These are phyloP conservation scores for Calocera cornea DNA, from an alignment of 768 basidiomycete species.

Conservation along the genomic window DNA sequence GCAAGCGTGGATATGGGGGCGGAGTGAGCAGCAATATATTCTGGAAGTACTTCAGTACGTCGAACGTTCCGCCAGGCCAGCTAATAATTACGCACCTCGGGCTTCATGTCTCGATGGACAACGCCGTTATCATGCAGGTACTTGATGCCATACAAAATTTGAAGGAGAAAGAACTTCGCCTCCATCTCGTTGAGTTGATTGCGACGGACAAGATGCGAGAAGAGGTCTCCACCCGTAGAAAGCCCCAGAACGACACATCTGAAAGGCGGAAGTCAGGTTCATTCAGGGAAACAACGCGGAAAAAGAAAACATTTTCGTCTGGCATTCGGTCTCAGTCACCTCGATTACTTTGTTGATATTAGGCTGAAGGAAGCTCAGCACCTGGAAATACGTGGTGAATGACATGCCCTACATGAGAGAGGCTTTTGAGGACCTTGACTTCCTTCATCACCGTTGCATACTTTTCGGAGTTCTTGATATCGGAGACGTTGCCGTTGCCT, in stretches of 20 bases:
- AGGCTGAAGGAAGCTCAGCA: background rate
- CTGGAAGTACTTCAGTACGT: background rate
- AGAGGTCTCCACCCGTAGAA: background rate
- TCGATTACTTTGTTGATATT: background rate
- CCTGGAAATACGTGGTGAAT: background rate
- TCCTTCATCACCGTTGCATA: background rate
- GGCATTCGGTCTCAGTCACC: background rate
- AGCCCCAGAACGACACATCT: background rate
- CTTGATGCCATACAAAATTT: conserved; percentile 1
- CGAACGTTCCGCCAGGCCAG: background rate
- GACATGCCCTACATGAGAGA: background rate
- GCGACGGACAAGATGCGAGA: background rate
- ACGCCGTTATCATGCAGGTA: background rate
- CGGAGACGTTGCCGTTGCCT: background rate
- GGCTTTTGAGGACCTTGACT: background rate
- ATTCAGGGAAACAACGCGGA: background rate
- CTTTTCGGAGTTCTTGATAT: background rate
- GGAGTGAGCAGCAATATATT: background rate
- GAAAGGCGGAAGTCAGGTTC: background rate
- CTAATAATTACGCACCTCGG: background rate
- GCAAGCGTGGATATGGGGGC: background rate
- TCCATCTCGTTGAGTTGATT: background rate
- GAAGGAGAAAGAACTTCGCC: background rate
- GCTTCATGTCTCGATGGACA: background rate
- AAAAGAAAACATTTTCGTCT: background rate